These are phyloP conservation scores for Harringtonia lauricola DNA, from an alignment of 2,329 filamentous ascomycete species.

Conservation along the genomic window DNA sequence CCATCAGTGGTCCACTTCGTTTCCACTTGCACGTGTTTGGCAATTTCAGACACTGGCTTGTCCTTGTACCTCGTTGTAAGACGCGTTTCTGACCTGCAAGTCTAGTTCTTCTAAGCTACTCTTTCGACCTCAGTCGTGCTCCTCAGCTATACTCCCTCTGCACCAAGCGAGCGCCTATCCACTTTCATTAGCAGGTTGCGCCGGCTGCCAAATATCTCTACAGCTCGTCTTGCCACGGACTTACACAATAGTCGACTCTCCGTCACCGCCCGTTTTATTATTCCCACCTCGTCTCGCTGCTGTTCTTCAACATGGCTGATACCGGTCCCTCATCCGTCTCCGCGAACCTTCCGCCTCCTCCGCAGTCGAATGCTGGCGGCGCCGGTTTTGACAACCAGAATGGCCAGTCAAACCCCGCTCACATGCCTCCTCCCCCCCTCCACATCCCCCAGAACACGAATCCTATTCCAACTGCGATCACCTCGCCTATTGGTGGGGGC, in stretches of 20 bases:
- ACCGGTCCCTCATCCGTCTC: constrained; percentile 46
- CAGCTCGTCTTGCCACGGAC: too few species aligned
- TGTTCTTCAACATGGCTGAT: constrained; percentile 59
- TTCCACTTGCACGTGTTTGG: too few species aligned
- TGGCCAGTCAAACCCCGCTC: constrained; percentile 55
- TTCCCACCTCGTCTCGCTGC: not conserved
- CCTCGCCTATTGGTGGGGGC: constrained; percentile 67
- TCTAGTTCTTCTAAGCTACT: not conserved
- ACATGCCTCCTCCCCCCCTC: constrained; percentile 84
- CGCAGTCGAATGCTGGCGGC: constrained; percentile 57
- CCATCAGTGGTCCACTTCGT: too few species aligned
- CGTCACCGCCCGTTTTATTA: not conserved
- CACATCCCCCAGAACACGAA: constrained; percentile 96
- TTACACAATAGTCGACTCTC: too few species aligned
- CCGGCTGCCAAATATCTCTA: too few species aligned
- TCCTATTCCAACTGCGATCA: constrained; percentile 85
- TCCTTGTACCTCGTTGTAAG: too few species aligned
- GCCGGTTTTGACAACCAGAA: constrained; percentile 73
- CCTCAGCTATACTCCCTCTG: not conserved
- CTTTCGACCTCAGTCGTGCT: not conserved
- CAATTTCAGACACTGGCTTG: too few species aligned
- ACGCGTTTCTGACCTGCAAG: not conserved
- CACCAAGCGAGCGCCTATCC: not conserved
- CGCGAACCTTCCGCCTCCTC: constrained; percentile 58
- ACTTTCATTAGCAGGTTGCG: not conserved